Percentiles rank a stretch among this genome's conserved stretches.
phyloP scores from a whole-genome alignment of 352 stramenopile species.

The Phytophthora ohioensis region DNA sequence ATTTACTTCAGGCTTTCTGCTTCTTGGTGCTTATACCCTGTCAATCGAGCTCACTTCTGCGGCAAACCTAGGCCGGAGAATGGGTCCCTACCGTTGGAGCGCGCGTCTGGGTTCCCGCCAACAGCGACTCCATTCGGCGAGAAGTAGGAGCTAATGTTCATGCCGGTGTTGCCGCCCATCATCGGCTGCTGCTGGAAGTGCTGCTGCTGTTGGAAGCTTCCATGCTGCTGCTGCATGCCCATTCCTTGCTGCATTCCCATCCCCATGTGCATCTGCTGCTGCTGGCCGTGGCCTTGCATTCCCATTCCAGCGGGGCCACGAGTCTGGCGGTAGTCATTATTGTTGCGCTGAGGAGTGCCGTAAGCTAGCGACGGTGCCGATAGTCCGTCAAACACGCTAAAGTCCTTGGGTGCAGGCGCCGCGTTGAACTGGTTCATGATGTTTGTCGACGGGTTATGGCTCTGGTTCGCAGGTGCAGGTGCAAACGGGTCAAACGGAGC shows the following conservation, averaged over 20 bases:
- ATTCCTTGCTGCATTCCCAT: conserved; percentile 51
- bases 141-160: conserved; percentile 61
- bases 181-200: conserved; percentile 40
- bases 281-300: conserved; percentile 36
- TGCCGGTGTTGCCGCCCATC: conserved; percentile 43
- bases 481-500: conserved; percentile 47
- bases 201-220: conserved; percentile 41
- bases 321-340: conserved; percentile 40
- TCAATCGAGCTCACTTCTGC: conserved; percentile 36
- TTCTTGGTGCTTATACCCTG: conserved; percentile 12
- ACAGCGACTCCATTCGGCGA: conserved; percentile 39
- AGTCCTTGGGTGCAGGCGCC: conserved; percentile 48
- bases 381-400: conserved; percentile 71
- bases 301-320: conserved; percentile 33
- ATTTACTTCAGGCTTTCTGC: conserved; percentile 32
- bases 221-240: conserved; percentile 37
- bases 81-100: conserved; percentile 57
- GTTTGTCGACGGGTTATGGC: conserved; percentile 24
- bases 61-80: conserved; percentile 82
- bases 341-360: conserved; percentile 33
- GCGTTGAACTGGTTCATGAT: conserved; percentile 41
- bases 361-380: conserved; percentile 39
- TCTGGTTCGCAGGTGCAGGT: conserved; percentile 27
- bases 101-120: conserved; percentile 22
- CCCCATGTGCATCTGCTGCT: conserved; percentile 33